Base-by-base conservation (phyloP, 2,329 filamentous ascomycete genomes). In the Colletotrichum falcatum region DNA sequence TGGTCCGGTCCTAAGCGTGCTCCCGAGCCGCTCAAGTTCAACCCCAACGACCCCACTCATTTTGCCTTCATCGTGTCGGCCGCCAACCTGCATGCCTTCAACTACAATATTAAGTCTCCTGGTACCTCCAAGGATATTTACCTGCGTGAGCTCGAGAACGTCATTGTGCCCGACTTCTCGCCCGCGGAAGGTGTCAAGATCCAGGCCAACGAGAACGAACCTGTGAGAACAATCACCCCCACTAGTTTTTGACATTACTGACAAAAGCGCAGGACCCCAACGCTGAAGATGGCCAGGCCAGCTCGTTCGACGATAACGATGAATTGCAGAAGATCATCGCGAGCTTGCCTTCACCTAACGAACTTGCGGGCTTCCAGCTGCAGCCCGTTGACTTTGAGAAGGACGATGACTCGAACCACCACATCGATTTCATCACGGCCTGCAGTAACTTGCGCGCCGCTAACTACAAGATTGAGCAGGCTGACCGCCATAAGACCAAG, bases 1-100 rank as follows among this genome's bases (percentile, higher is more conserved):
- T 99, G 96, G 96, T 98, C 96, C 37, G 95, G 96, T 14, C 96
- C 96, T 59, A 99, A 99, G 89, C 94, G 96, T 77, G 96, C 96
- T 16, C 96, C 96, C 6, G 94, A 97, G 73, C 88, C 95, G 73
- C 86, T 98, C 78, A 95, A 93, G 80, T 99, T 99, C 75, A 93
- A 98, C 76, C 82, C 91, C 56, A 88, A 90, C 71, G 96, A 98
- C 82, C 86, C 91, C 14, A 96, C 94, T 28, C 96, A 99, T 82
- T 91, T 95, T 78, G 90, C 89, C 46, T 99, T 98, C 79, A 86
- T 99, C 65, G 89, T 97, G 72, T 91, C 96, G 23, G 96, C 90
- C 9, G 94, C 96, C 44, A 96, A 97, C 78, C 87, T 99, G 33
- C 96, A 98, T 77, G 96, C 95, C 0, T 99, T 96, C 88, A 99